Conservation (phyloP, 352 stramenopile species). For the Blastocystis hominis region DNA sequence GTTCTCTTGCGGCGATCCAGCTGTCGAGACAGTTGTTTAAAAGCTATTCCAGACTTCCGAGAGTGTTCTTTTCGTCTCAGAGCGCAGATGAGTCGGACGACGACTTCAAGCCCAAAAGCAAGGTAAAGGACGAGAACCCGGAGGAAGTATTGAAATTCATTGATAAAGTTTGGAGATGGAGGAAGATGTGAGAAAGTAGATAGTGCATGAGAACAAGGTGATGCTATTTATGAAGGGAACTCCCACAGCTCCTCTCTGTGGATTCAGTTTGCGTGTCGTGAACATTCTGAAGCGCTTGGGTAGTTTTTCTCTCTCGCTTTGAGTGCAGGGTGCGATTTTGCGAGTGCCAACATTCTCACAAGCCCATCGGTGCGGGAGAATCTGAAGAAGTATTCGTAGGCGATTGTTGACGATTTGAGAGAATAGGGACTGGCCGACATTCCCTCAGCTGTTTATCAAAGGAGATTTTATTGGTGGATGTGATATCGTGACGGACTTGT, state of each 20-base stretch:
- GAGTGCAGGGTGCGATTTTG: conserved; percentile 71
- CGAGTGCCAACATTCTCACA: conserved; percentile 79
- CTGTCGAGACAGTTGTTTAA: conserved; percentile 28
- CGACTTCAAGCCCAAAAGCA: conserved; percentile 58
- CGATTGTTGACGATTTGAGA: conserved; percentile 43
- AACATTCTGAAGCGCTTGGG: conserved; percentile 68
- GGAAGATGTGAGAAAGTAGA: background rate
- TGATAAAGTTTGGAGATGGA: conserved; percentile 1
- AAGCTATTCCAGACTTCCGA: background rate
- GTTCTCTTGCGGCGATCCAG: background rate
- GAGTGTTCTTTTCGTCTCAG: conserved; percentile 29
- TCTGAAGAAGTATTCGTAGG: conserved; percentile 81
- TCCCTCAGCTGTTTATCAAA: conserved; percentile 80
- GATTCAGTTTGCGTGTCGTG: conserved; percentile 79
- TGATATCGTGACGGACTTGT: conserved; percentile 80
- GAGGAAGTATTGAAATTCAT: conserved; percentile 56
- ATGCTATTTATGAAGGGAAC: conserved; percentile 84
- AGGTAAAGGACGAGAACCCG: conserved; percentile 59
- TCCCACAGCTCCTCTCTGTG: conserved; percentile 73
- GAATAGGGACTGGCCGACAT: conserved; percentile 77
- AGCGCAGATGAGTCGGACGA: conserved; percentile 51
- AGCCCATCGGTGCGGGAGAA: conserved; percentile 77
- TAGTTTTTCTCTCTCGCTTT: background rate
- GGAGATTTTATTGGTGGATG: conserved; percentile 78
- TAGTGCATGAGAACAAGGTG: conserved; percentile 65